These are phyloP conservation scores for Mycena haematopus DNA, from an alignment of 768 basidiomycete species.

Conservation along the genomic window DNA sequence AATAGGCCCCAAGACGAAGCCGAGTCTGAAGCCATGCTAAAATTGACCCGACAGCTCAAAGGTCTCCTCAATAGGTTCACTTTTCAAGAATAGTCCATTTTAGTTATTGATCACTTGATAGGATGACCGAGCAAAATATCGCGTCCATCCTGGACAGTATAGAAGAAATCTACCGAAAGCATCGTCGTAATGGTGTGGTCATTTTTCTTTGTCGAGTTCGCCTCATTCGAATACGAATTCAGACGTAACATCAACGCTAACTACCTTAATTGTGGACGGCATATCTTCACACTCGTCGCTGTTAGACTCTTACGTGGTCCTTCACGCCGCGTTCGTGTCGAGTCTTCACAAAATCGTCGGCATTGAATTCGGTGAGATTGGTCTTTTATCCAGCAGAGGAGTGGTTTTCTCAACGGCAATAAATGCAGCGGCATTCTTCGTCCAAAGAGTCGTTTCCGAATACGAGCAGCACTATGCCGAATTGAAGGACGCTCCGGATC, in stretches of 20 bases:
- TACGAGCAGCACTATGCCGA: constrained; percentile 66
- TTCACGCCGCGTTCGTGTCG: constrained; percentile 86
- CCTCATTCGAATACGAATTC: constrained; percentile 3
- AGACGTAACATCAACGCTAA: constrained; percentile 87
- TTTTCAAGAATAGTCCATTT: background rate
- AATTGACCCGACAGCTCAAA: constrained; percentile 79
- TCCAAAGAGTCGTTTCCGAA: constrained; percentile 70
- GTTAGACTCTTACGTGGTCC: constrained; percentile 87
- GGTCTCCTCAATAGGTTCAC: constrained; percentile 85
- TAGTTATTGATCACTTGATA: constrained; percentile 37
- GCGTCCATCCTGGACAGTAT: constrained; percentile 72
- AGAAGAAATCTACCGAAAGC: constrained; percentile 77
- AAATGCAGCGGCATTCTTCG: constrained; percentile 75
- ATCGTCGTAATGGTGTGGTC: constrained; percentile 76
- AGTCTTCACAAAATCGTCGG: constrained; percentile 83
- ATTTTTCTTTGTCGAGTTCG: background rate
- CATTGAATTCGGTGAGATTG: constrained; percentile 82
- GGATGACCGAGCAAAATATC: constrained; percentile 92
- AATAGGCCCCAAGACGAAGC: constrained; percentile 39
- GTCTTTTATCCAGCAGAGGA: background rate
- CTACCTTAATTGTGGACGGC: constrained; percentile 76
- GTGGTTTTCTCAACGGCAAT: constrained; percentile 5
- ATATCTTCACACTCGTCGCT: constrained; percentile 82
- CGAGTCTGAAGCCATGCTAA: constrained; percentile 50
- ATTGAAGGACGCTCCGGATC: constrained; percentile 33